Evolutionary conservation across 2,329 filamentous ascomycete genomes (phyloP), one percentile per base, ranked within the genome.

Genomic region (Trichoderma polysporum): DNA sequence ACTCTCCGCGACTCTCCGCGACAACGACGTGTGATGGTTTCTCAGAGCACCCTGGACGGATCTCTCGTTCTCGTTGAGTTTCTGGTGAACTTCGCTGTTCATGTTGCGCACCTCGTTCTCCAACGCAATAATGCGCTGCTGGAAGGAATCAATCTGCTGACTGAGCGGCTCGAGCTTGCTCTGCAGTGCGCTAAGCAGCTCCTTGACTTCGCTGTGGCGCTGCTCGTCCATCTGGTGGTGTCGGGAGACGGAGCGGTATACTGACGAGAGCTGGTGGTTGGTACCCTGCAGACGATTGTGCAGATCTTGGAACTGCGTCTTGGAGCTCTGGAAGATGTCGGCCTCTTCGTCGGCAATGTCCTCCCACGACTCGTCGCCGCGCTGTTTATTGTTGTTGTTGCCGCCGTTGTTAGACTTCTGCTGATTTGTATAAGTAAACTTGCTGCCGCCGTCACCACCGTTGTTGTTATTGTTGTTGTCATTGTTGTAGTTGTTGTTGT

Each of bases 221-320:
- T 85, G 78, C 74, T 90, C 85, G 70, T 83, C 79, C 41, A 84
- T 77, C 66, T 80, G 79, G 58, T 83, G 79, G 66, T 86, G 78
- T 45, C 81, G 77, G 12, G 84, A 81, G 47, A 90, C 78, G 66
- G 87, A 80, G 49, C 83, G 84, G 77, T 87, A 88, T 66, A 92
- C 82, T 71, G 84, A 85, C 22, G 84, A 83, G 49, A 93, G 80
- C 73, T 91, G 88, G 78, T 92, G 89, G 77, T 88, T 88, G 67
- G 92, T 83, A 71, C 82, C 84, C 77, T 94, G 92, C 19, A 98
- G 82, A 35, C 93, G 91, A 81, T 91, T 91, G 82, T 97, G 91
- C 15, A 98, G 84, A 76, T 97, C 94, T 37, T 85, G 84, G 75
- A 97, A 94, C 77, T 97, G 93, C 13, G 81, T 79, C 71, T 80